phyloP scores from a whole-genome alignment of 2,329 filamentous ascomycete genomes.

The Fusarium sp. region DNA sequence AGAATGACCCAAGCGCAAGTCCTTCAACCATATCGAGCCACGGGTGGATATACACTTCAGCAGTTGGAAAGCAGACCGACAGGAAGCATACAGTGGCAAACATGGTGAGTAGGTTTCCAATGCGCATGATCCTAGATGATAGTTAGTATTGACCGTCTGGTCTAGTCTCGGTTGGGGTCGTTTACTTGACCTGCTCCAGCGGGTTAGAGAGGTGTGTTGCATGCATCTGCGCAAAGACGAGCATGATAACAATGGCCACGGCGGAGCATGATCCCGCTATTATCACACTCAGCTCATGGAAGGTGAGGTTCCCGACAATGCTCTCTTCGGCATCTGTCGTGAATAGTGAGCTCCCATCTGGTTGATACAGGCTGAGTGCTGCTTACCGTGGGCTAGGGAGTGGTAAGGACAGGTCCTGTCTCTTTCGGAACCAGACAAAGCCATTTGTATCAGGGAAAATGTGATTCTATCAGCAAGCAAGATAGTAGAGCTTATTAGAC shows the following conservation, averaged over 20 bases:
- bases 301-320: slow-evolving; percentile 12
- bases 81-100: slow-evolving; percentile 34
- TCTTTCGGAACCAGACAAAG: not conserved
- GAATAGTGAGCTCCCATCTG: not conserved
- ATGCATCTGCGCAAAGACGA: slow-evolving; percentile 26
- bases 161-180: fast-evolving
- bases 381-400: slow-evolving; percentile 16
- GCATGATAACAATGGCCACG: slow-evolving; percentile 25
- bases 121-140: slow-evolving; percentile 24
- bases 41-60: slow-evolving; percentile 29
- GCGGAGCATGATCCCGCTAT: slow-evolving; percentile 33
- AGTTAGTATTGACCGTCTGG: not conserved
- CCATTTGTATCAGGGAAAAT: not conserved
- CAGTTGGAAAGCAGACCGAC: slow-evolving; percentile 14
- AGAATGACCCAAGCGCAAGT: slow-evolving; percentile 33
- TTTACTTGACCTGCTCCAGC: slow-evolving; percentile 38
- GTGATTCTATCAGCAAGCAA: no score
- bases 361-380: not conserved
- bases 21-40: slow-evolving; percentile 35
- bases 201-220: slow-evolving; percentile 35
- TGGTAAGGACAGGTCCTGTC: slow-evolving; percentile 12
- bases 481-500: not conserved
- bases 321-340: slow-evolving; percentile 20
- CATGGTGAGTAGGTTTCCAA: slow-evolving; percentile 27
- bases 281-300: slow-evolving; percentile 33